Evolutionary conservation across 1,284 basidiomycete genomes (phyloP).

Genomic region (Cryptococcus hybrid): DNA sequence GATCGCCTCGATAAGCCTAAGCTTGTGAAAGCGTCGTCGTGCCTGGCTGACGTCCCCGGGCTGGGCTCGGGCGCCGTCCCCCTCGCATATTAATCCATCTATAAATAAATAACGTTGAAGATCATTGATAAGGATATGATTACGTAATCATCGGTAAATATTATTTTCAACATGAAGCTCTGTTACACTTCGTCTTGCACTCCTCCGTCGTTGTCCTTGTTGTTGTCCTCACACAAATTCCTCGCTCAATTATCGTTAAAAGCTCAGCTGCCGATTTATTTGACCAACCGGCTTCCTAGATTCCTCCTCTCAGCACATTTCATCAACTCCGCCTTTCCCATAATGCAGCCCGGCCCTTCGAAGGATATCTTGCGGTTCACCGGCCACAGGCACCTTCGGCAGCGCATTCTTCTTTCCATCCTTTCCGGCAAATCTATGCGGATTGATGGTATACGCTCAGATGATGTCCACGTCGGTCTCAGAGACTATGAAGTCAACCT

Average conservation of each 20-base stretch:
- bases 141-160: no score
- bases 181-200: not conserved
- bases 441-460: conserved; percentile 84
- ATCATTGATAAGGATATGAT: no score
- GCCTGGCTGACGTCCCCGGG: no score
- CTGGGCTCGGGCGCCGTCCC: no score
- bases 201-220: not conserved
- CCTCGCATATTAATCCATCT: no score
- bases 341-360: conserved; percentile 14
- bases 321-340: not conserved
- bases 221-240: not conserved
- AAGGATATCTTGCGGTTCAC: conserved; percentile 56
- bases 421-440: conserved; percentile 82
- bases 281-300: no score
- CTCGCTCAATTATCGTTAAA: no score
- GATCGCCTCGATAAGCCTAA: no score
- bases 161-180: no score
- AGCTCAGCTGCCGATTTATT: no score
- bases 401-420: conserved; percentile 81
- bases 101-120: no score
- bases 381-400: conserved; percentile 79
- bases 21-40: no score
- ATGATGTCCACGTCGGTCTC: conserved; percentile 92
- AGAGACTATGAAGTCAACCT: conserved; percentile 95
- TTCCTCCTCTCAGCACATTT: not conserved